A percentile compares a stretch with the other conserved stretches of the same genome.
Evolutionary conservation across 306 rosid species (phyloP).

Genomic region (Lablab purpureus): DNA sequence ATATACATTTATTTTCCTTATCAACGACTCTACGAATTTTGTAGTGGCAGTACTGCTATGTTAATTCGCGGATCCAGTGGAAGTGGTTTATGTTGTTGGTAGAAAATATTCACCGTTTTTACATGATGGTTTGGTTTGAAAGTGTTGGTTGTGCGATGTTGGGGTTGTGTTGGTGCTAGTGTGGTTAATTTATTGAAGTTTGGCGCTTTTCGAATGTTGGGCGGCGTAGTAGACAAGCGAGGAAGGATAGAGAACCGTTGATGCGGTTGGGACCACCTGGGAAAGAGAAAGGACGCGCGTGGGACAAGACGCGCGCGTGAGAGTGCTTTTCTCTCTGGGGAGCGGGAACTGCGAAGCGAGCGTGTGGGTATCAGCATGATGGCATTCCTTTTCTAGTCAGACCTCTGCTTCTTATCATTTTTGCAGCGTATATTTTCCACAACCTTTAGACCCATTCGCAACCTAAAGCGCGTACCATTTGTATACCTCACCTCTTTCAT

Average conservation of each 20-base stretch:
- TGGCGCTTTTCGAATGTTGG: slow-evolving; percentile 40
- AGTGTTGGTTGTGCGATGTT: no score
- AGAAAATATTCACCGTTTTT: background rate
- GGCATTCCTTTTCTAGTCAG: slow-evolving; percentile 53
- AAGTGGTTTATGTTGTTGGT: background rate
- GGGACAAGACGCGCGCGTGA: slow-evolving; percentile 25
- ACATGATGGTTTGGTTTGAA: background rate
- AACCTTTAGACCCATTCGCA: slow-evolving; percentile 52
- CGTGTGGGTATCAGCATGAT: slow-evolving; percentile 66
- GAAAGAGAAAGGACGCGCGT: background rate
- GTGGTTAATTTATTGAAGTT: background rate
- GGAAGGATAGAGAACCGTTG: slow-evolving; percentile 41
- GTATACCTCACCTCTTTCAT: background rate
- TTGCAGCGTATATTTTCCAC: slow-evolving; percentile 33
- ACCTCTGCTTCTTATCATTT: slow-evolving; percentile 50
- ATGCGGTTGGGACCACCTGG: slow-evolving; percentile 17
- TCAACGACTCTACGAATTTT: background rate
- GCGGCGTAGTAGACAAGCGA: slow-evolving; percentile 41
- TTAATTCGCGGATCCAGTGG: background rate
- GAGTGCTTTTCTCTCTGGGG: slow-evolving; percentile 15
- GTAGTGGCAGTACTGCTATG: background rate
- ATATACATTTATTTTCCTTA: background rate
- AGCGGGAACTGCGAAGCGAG: slow-evolving; percentile 55
- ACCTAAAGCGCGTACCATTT: slow-evolving; percentile 42
- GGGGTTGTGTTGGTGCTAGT: background rate